A percentile compares a stretch with the other conserved stretches of the same genome.
Conservation (phyloP, 2,329 filamentous ascomycete genomes). For the Calonectria fujianensis region DNA sequence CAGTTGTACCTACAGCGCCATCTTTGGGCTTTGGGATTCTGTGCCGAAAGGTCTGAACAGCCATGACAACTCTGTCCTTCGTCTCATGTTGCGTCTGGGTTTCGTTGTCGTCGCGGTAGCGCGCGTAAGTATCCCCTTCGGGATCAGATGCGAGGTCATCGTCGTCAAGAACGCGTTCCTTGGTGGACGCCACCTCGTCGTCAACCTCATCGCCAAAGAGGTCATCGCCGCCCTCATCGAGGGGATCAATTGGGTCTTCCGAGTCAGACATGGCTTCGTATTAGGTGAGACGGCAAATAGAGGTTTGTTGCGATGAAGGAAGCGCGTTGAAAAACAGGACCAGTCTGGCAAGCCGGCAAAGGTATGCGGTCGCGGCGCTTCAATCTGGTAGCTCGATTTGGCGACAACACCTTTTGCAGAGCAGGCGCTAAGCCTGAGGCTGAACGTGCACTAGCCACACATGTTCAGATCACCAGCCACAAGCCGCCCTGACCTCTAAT, state of each 20-base stretch:
- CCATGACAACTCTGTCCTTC: slow-evolving; percentile 75
- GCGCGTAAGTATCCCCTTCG: slow-evolving; percentile 64
- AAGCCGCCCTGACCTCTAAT: neutral
- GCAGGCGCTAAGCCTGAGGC: slow-evolving; percentile 40
- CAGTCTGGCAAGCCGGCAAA: slow-evolving; percentile 42
- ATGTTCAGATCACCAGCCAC: slow-evolving; percentile 39
- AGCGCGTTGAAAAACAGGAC: slow-evolving; percentile 6
- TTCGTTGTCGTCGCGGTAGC: slow-evolving; percentile 66
- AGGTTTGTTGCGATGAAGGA: slow-evolving; percentile 7
- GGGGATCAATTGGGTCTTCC: slow-evolving; percentile 71
- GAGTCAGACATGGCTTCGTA: slow-evolving; percentile 71
- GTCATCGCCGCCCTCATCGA: slow-evolving; percentile 76
- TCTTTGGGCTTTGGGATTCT: slow-evolving; percentile 82
- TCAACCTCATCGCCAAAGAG: slow-evolving; percentile 78
- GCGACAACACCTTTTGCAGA: slow-evolving; percentile 31
- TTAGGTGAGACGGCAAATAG: neutral
- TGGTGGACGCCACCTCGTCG: slow-evolving; percentile 74
- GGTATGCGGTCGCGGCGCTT: slow-evolving; percentile 41
- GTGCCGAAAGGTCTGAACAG: slow-evolving; percentile 80
- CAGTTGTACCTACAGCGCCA: slow-evolving; percentile 74
- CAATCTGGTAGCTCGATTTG: slow-evolving; percentile 23
- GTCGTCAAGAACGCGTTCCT: slow-evolving; percentile 79
- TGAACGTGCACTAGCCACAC: slow-evolving; percentile 43
- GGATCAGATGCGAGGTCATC: slow-evolving; percentile 74
- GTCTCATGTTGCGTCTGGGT: slow-evolving; percentile 68